Evolutionary conservation across 2,329 filamentous ascomycete species (phyloP).

Genomic region (Xylariaceae sp.): DNA sequence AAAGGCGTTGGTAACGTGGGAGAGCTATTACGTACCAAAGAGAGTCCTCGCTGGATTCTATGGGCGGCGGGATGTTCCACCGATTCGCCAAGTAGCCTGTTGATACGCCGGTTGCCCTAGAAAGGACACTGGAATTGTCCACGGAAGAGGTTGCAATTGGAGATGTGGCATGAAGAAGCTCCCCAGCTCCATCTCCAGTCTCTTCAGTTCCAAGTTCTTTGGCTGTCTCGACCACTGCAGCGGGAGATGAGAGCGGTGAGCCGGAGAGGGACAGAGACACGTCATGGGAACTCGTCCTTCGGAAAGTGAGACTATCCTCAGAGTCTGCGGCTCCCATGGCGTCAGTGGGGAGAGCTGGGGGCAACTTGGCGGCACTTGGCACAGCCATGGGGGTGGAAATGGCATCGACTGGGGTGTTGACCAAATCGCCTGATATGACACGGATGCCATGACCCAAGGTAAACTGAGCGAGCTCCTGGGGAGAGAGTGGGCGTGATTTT

Average conservation of each 20-base stretch:
- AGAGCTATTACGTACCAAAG: slow-evolving; percentile 39
- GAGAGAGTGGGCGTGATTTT: slow-evolving; percentile 77
- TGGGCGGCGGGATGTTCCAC: no score
- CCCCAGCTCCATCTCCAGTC: no score
- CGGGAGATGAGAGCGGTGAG: no score
- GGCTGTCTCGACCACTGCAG: no score
- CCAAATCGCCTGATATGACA: slow-evolving; percentile 45
- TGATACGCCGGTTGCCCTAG: slow-evolving; percentile 41
- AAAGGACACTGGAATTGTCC: slow-evolving; percentile 24
- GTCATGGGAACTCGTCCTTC: slow-evolving; percentile 19
- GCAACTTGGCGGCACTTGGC: slow-evolving; percentile 15
- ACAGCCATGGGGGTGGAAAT: slow-evolving; percentile 19
- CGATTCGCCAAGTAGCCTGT: slow-evolving; percentile 53
- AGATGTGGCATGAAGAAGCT: no score
- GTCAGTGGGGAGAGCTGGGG: slow-evolving; percentile 15
- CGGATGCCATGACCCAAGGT: slow-evolving; percentile 50
- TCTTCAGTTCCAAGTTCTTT: no score
- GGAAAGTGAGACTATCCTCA: slow-evolving; percentile 17
- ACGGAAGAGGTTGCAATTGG: slow-evolving; percentile 22
- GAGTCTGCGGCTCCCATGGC: slow-evolving; percentile 14
- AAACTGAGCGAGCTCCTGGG: slow-evolving; percentile 72
- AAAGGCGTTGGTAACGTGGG: not conserved
- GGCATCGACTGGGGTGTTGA: slow-evolving; percentile 31
- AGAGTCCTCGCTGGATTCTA: slow-evolving; percentile 45
- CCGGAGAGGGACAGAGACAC: slow-evolving; percentile 21